Base-by-base conservation (phyloP, 2,329 filamentous ascomycete genomes). In the Pseudogymnoascus sp. region DNA sequence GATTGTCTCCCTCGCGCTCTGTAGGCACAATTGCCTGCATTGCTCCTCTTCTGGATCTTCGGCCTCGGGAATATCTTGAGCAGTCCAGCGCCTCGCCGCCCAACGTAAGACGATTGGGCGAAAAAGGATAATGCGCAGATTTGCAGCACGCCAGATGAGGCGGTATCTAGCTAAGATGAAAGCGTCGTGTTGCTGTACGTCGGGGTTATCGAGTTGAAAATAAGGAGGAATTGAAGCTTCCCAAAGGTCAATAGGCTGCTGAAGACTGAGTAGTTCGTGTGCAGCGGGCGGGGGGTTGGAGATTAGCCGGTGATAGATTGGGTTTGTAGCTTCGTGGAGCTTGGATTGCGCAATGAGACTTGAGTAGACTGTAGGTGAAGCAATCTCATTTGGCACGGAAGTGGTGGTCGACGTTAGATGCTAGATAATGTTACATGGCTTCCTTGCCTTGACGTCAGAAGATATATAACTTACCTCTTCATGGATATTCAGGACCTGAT, bases 321-420 rank as follows among this genome's bases (percentile, higher is more conserved):
- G 72, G 38, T 78, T 78, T n/a, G 77, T 78, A 26, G 75, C 71
- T 6, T 77, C 69, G 65, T 79, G 77, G 61, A 79, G 77, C 31
- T 70, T 70, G 7, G 76, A 71, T 67, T 79, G 77, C 2, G 74
- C 74, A 53, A 75, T 76, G 53, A 79, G 68, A 47, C 75, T 74
- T 0, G 76, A 75, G 68, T 79, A 79, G n/a, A 77, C 65, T 14
- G 77, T 79, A 29, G 76, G 74, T 6, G 73, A 73, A 10, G 72
- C 65, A 5, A 73, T 70, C 64, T 78, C 76, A 8, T 68, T 61
- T 0, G 77, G 77, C 6, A 76, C 63, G 7, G 71, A 69, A 6
- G 70, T 74, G 35, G 76, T 77, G 24, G 70, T 68, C 26, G 73
- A 65, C 4, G 73, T 74, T n/a, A 78, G 68, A 5, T 72, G 70